Evolutionary conservation across 164 flowering plant species (phyloP).

Genomic region (Chloranthus sessilifolius): DNA sequence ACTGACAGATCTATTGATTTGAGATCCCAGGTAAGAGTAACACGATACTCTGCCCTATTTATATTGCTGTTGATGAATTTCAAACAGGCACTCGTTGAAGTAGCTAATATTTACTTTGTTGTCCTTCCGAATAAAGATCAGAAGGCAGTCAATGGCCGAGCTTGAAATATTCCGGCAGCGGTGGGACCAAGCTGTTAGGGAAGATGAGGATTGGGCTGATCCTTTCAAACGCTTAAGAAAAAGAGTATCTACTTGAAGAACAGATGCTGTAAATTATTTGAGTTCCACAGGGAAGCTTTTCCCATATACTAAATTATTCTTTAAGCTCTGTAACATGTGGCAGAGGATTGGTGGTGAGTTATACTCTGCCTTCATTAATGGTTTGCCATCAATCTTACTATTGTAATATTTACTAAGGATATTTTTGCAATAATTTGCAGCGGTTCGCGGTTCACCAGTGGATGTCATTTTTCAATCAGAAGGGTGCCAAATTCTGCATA

Average conservation of each 20-base stretch:
- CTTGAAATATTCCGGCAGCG: conserved; percentile 52
- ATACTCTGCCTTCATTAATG: too few relatives aligned
- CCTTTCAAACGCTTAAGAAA: conserved; percentile 29
- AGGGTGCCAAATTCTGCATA: too few relatives aligned
- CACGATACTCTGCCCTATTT: too few relatives aligned
- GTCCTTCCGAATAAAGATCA: conserved; percentile 39
- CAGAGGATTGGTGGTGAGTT: background rate
- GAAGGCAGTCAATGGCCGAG: conserved; percentile 81
- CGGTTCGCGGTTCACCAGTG: too few relatives aligned
- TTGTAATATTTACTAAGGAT: too few relatives aligned
- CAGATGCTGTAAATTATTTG: background rate
- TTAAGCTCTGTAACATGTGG: too few relatives aligned
- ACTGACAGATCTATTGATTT: conserved; percentile 10
- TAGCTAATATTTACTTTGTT: background rate
- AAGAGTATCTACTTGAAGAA: background rate
- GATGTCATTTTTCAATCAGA: too few relatives aligned
- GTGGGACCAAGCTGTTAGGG: conserved; percentile 69
- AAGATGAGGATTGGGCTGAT: conserved; percentile 74
- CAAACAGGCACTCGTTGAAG: too few relatives aligned
- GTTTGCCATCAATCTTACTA: too few relatives aligned
- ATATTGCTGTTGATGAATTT: too few relatives aligned
- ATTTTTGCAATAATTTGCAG: too few relatives aligned
- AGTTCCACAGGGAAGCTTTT: conserved; percentile 1
- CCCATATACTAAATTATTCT: too few relatives aligned
- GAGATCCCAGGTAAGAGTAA: conserved; percentile 13